Conservation (phyloP, 306 rosid species). For the Fragaria nilgerrensis region DNA sequence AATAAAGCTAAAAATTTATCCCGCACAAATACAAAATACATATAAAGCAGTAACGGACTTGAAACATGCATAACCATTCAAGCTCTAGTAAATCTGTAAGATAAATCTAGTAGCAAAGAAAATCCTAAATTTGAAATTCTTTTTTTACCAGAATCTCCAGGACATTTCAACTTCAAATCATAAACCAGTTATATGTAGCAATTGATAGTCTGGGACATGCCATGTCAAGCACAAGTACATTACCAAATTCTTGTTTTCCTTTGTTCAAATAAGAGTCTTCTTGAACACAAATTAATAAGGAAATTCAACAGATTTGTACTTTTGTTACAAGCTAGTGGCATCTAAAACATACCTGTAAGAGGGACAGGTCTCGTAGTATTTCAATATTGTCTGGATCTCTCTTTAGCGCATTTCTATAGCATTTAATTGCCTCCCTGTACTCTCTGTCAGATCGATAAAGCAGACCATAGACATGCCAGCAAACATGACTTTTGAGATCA, state of each 20-base stretch:
- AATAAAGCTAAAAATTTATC: not conserved
- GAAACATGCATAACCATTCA: not conserved
- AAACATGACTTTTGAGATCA: conserved; percentile 98
- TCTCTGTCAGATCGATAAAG: conserved; percentile 98
- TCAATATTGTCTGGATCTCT: conserved; percentile 98
- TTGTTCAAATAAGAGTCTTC: not conserved
- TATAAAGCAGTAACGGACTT: not conserved
- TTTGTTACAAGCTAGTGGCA: conserved; percentile 15
- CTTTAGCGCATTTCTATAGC: conserved; percentile 88
- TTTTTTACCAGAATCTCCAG: not conserved
- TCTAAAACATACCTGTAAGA: conserved; percentile 65
- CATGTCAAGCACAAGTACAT: not conserved
- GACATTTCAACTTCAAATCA: not conserved
- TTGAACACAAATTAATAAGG: not conserved
- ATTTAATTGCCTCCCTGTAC: conserved; percentile 95
- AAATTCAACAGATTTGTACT: not conserved
- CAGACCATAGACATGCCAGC: conserved; percentile 99
- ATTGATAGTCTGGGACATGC: not conserved
- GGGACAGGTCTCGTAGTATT: conserved; percentile 87
- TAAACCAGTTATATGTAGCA: not conserved
- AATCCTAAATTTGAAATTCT: not conserved
- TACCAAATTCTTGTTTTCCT: not conserved
- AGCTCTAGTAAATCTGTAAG: not conserved
- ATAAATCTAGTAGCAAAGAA: not conserved
- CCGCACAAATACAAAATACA: not conserved